Evolutionary conservation across 306 rosid species (phyloP).

Genomic region (Cucurbita maxima): DNA sequence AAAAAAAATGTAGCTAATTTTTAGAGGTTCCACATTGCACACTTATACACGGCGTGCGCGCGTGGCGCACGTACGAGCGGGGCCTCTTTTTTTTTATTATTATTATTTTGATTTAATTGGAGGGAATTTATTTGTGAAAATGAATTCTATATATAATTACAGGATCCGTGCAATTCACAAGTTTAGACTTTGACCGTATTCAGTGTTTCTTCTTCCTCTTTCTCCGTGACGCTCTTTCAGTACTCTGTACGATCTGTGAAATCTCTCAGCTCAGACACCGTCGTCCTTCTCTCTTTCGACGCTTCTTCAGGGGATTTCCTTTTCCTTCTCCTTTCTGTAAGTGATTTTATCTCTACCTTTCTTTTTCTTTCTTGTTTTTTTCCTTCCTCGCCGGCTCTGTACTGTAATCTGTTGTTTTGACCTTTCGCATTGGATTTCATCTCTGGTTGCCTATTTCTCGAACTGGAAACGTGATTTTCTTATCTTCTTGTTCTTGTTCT

Average conservation of each 20-base stretch:
- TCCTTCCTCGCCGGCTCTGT: neutral
- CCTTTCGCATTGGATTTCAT: neutral
- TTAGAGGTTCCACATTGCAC: conserved; percentile 10
- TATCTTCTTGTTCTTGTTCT: neutral
- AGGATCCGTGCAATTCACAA: conserved; percentile 24
- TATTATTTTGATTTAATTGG: neutral
- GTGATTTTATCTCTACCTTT: neutral
- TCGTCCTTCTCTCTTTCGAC: neutral
- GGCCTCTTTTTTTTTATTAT: neutral
- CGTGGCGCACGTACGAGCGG: conserved; percentile 7
- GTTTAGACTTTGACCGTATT: conserved; percentile 37
- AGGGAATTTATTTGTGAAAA: conserved; percentile 28
- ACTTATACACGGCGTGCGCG: conserved; percentile 14
- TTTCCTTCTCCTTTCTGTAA: neutral
- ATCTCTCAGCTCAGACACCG: neutral
- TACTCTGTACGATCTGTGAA: conserved; percentile 3
- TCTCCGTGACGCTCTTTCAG: conserved; percentile 23
- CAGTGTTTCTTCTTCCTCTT: conserved; percentile 19
- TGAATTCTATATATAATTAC: conserved; percentile 52
- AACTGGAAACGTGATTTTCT: neutral
- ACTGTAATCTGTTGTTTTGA: neutral
- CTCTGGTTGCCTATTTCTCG: neutral
- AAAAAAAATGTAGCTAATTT: neutral
- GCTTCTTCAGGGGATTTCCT: conserved; percentile 3
- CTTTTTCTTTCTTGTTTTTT: neutral